phyloP scores from a whole-genome alignment of 108 stramenopile species.

The Stephanodiscus triporus region DNA sequence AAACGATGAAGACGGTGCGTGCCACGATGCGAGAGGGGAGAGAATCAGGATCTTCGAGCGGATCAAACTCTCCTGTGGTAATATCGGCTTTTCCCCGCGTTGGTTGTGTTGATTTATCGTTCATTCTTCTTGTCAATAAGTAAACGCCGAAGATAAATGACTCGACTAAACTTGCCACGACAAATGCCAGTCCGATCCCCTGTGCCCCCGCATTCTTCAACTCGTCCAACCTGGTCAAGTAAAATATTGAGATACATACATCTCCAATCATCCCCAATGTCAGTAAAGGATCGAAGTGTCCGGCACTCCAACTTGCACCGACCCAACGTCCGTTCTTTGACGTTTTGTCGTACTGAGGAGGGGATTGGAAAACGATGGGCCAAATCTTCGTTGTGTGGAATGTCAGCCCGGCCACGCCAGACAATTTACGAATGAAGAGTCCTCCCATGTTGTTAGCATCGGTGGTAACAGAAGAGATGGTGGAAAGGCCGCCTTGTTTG shows the following conservation, averaged over 20 bases:
- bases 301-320: slow-evolving; percentile 74
- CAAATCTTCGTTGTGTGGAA: slow-evolving; percentile 81
- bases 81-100: background rate
- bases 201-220: slow-evolving; percentile 64
- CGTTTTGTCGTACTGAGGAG: slow-evolving; percentile 2
- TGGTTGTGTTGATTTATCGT: background rate
- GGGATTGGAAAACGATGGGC: slow-evolving; percentile 75
- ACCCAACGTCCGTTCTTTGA: slow-evolving; percentile 22
- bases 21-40: slow-evolving; percentile 72
- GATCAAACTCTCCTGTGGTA: slow-evolving; percentile 12
- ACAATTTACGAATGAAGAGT: slow-evolving; percentile 81
- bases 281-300: slow-evolving; percentile 77
- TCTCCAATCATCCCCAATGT: slow-evolving; percentile 64
- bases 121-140: slow-evolving; percentile 38
- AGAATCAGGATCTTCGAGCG: slow-evolving; percentile 55
- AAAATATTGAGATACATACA: slow-evolving; percentile 56
- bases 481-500: slow-evolving; percentile 79
- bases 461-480: slow-evolving; percentile 70
- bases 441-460: slow-evolving; percentile 92
- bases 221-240: slow-evolving; percentile 58
- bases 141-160: slow-evolving; percentile 63
- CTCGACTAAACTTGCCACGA: slow-evolving; percentile 63
- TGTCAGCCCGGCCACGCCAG: slow-evolving; percentile 70
- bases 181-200: slow-evolving; percentile 52
- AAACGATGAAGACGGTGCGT: slow-evolving; percentile 70